Conservation (phyloP, 2,329 filamentous ascomycete genomes). For the Epichloe sp. region DNA sequence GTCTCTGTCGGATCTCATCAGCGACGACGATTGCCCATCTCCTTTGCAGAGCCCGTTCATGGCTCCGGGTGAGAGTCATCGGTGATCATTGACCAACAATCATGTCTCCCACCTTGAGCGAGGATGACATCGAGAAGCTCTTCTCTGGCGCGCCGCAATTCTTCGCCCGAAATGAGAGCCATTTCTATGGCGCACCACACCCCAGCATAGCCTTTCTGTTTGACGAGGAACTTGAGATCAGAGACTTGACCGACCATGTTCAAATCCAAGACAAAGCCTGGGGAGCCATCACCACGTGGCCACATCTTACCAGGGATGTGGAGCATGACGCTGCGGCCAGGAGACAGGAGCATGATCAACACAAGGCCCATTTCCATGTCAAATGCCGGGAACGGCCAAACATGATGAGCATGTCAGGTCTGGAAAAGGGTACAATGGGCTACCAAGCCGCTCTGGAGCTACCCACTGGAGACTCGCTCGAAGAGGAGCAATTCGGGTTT, state of each 20-base stretch:
- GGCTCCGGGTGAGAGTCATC: conserved; percentile 14
- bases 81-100: conserved; percentile 43
- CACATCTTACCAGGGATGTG: conserved; percentile 42
- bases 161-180: conserved; percentile 46
- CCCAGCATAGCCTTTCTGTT: conserved; percentile 56
- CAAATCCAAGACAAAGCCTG: conserved; percentile 52
- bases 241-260: conserved; percentile 51
- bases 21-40: not conserved
- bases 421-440: conserved; percentile 59
- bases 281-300: conserved; percentile 49
- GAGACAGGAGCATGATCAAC: conserved; percentile 29
- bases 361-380: conserved; percentile 44
- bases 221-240: conserved; percentile 47
- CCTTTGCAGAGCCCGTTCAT: not conserved
- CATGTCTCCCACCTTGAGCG: conserved; percentile 38
- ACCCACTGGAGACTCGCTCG: conserved; percentile 48
- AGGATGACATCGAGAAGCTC: conserved; percentile 51
- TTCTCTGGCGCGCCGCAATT: conserved; percentile 68
- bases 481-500: conserved; percentile 49
- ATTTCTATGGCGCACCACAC: conserved; percentile 45
- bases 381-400: conserved; percentile 50
- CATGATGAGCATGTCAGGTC: conserved; percentile 60
- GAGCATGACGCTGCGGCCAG: conserved; percentile 31
- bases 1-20: not conserved
- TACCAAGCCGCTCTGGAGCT: conserved; percentile 56